Percentiles rank a stretch among this genome's conserved stretches.
phyloP scores from a whole-genome alignment of 331 rosid genomes.

The Rosa hybrid region DNA sequence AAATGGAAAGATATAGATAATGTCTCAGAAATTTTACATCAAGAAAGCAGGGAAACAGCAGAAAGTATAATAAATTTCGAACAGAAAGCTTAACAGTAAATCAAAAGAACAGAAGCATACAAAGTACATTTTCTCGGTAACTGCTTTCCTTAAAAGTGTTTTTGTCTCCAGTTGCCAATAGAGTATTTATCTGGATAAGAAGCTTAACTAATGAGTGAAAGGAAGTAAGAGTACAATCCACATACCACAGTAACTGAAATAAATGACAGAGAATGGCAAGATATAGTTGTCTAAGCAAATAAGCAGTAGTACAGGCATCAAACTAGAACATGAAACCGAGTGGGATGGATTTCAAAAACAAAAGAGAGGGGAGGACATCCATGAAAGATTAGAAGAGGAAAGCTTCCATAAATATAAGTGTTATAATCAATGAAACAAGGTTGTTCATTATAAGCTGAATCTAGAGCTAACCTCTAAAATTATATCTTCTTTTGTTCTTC shows the following conservation, averaged over 20 bases:
- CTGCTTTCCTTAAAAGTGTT: slow-evolving; percentile 64
- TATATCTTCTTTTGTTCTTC: slow-evolving; percentile 76
- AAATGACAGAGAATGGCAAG: slow-evolving; percentile 4
- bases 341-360: background rate
- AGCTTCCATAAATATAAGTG: background rate
- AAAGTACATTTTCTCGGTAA: slow-evolving; percentile 85
- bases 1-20: slow-evolving; percentile 28
- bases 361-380: background rate
- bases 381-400: background rate
- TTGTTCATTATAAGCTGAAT: slow-evolving; percentile 20
- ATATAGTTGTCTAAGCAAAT: background rate
- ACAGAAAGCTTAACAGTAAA: slow-evolving; percentile 14
- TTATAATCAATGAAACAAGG: slow-evolving; percentile 22
- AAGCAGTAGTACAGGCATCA: background rate
- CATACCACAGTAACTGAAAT: background rate
- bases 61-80: slow-evolving; percentile 5
- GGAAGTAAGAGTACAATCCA: background rate
- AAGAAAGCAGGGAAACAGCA: slow-evolving; percentile 12
- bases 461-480: slow-evolving; percentile 64
- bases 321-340: background rate
- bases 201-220: background rate
- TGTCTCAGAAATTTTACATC: slow-evolving; percentile 24
- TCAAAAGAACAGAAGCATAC: slow-evolving; percentile 58
- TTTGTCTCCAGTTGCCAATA: slow-evolving; percentile 75
- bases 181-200: slow-evolving; percentile 70